Evolutionary conservation across 2,329 filamentous ascomycete species (phyloP), one percentile per base, ranked within the genome.

Genomic region (Parafenestella ontariensis): DNA sequence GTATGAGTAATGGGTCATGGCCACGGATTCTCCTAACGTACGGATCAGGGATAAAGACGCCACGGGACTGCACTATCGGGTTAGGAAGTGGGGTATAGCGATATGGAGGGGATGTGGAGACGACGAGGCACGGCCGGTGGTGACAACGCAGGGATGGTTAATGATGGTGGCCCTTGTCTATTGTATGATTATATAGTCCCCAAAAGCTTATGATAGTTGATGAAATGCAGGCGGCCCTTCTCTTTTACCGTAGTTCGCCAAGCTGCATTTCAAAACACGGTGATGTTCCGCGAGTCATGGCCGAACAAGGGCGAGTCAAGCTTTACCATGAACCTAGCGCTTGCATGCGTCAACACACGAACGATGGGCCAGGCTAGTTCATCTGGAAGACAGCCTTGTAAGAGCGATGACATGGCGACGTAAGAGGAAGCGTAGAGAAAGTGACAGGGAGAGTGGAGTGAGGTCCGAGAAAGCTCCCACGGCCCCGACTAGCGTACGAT

Each of bases 161-260:
- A 69, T 57, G 63, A 67, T 57, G 69, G 69, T 54, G 70, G 70
- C 59, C 58, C 49, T 67, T 70, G 70, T 73, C 59, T 37, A 59
- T 64, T 75, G 71, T 75, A 74, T 72, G 65, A 74, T 70, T 74
- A 75, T 68, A 65, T 72, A 73, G 64, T 65, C 62, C 58, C 53
- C 33, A 63, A 66, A 67, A 66, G 58, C 60, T 59, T 55, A 49
- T 60, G 64, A 52, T 68, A 64, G 56, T 66, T 61, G 52, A 37
- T 49, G 28, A 48, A 68, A 67, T 66, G 64, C 62, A 68, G 64
- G 65, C 50, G 64, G 62, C 59, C 58, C 61, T 56, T 57, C 21
- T 58, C 37, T 36, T 61, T 57, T 52, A 49, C 45, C 44, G 43
- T 48, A 13, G 44, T 26, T 50, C 31, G n/a, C 23, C n/a, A 11